A percentile compares a stretch with the other conserved stretches of the same genome.
These are phyloP conservation scores for Blepharisma undulans DNA, from an alignment of 169 alveolate species.

Conservation along the genomic window DNA sequence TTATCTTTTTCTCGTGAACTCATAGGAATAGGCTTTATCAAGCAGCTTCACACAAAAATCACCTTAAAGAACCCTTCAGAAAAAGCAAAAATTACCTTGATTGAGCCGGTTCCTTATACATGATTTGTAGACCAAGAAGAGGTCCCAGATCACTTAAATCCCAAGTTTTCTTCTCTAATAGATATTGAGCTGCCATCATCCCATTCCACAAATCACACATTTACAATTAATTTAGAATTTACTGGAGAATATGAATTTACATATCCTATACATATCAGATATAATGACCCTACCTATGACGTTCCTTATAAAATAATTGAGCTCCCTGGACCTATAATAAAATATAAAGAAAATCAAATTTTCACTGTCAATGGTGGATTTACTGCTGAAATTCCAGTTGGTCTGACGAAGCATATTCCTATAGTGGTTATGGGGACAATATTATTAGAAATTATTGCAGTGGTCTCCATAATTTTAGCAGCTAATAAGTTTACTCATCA, in stretches of 20 bases:
- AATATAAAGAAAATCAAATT: background rate
- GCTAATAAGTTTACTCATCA: background rate
- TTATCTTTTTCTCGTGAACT: background rate
- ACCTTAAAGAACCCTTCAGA: background rate
- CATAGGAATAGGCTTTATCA: background rate
- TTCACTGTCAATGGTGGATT: background rate
- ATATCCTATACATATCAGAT: conserved; percentile 14
- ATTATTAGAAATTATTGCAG: background rate
- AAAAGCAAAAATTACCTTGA: background rate
- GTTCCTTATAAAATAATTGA: background rate
- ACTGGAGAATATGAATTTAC: background rate
- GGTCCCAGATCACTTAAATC: background rate
- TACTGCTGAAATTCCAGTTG: background rate
- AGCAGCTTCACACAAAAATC: background rate
- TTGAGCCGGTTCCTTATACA: background rate
- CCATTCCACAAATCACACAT: background rate
- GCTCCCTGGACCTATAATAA: background rate
- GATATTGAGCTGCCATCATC: background rate
- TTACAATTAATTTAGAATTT: background rate
- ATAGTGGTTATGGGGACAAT: background rate
- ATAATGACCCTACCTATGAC: background rate
- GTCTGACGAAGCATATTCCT: background rate
- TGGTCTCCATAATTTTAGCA: background rate
- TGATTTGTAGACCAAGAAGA: conserved; percentile 4
- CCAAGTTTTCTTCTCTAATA: background rate